Evolutionary conservation across 192 early-diverging fungal species (phyloP), one percentile per base, ranked within the genome.

Genomic region (Dispira simplex): DNA sequence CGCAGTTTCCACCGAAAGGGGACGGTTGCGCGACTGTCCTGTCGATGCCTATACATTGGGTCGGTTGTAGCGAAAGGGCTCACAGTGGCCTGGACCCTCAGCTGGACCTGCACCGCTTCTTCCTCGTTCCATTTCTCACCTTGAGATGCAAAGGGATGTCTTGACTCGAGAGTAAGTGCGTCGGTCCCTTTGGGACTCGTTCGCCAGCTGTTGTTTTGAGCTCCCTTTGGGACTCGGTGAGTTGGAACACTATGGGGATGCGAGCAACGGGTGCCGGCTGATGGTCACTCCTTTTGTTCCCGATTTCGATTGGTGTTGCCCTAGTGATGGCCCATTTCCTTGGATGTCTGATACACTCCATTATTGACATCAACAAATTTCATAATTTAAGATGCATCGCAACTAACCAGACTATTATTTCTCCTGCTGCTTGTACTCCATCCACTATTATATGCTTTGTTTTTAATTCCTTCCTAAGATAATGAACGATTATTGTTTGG

Each of bases 1-100:
- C 54, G 54, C 54, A 56, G 54, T 56, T 56, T 56, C 54, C 54
- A 56, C 54, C 54, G 54, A 56, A 56, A 56, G 54, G 54, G 54
- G 54, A 28, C 20, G 25, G 25, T 51, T 14, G 28, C 21, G 54
- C 13, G 54, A 39, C 32, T 39, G 20, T 26, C 54, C 25, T 21
- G 54, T 56, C 54, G 16, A 56, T 26, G 2, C 25, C 54, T 14
- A 9, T 27, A 23, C 9, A 20, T 51, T 23, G 32, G 32, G 48
- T 23, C 21, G 48, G 48, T 51, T 51, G 48, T 51, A 51, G 16
- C 48, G 6, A 39, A 39, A 39, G 48, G 48, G 48, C 9, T 20
- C 18, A 51, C 21, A 16, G 21, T 51, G 48, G 48, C 21, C 48
- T 51, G 18, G 9, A 51, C 48, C 48, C 48, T 16, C 25, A 56